Conservation (phyloP, 164 flowering plant genomes). For the Vitis cinerea region DNA sequence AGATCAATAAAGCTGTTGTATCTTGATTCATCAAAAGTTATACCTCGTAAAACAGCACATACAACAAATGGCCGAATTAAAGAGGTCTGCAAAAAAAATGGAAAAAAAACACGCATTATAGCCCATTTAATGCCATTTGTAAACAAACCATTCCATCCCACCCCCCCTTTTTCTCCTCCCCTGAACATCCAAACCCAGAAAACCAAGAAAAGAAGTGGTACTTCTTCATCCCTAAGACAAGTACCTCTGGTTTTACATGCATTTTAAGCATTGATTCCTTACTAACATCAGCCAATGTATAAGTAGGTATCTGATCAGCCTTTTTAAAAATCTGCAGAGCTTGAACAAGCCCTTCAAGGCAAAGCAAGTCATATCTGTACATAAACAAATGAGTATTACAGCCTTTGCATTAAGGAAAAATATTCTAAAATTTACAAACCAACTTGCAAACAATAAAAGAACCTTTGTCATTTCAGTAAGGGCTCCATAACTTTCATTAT, state of each 20-base stretch:
- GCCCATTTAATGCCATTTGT: background rate
- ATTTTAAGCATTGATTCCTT: slow-evolving; percentile 64
- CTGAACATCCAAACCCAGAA: too few species aligned
- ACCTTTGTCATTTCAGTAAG: too few species aligned
- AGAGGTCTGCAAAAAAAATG: slow-evolving; percentile 54
- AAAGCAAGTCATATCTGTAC: slow-evolving; percentile 83
- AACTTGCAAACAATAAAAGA: too few species aligned
- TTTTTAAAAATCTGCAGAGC: slow-evolving; percentile 73
- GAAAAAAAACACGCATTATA: background rate
- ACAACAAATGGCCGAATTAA: slow-evolving; percentile 78
- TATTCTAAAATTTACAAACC: background rate
- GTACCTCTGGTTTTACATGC: slow-evolving; percentile 86
- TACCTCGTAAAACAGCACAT: slow-evolving; percentile 93
- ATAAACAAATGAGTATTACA: background rate
- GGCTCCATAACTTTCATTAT: too few species aligned
- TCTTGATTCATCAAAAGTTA: slow-evolving; percentile 75
- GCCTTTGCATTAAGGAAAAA: background rate
- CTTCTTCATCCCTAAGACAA: background rate
- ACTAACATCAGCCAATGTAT: slow-evolving; percentile 42
- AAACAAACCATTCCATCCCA: background rate
- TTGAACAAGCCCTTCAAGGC: slow-evolving; percentile 90
- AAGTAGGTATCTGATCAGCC: slow-evolving; percentile 58
- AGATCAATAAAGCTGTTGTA: slow-evolving; percentile 98
- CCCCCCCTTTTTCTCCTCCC: too few species aligned
- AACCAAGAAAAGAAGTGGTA: too few species aligned